phyloP scores from a whole-genome alignment of 352 stramenopile species.

The Phytophthora citrophthora region DNA sequence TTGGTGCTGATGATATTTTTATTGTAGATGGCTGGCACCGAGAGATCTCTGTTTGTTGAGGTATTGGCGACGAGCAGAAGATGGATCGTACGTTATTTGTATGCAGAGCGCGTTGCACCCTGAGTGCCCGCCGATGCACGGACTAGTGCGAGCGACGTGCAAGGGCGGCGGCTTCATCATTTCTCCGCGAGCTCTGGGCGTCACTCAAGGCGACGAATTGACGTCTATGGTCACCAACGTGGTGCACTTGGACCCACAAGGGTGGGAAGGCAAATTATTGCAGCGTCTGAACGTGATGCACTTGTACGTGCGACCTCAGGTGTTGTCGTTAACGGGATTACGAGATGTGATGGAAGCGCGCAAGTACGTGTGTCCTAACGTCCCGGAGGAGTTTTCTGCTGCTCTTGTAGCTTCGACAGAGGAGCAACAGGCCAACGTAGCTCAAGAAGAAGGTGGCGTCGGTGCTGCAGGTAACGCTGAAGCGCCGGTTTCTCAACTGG shows the following conservation, averaged over 20 bases:
- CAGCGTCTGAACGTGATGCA: conserved; percentile 63
- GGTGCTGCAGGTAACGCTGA: conserved; percentile 25
- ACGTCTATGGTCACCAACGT: conserved; percentile 77
- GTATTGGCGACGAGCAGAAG: conserved; percentile 75
- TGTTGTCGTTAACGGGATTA: conserved; percentile 61
- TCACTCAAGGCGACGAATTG: conserved; percentile 49
- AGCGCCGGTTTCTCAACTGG: conserved; percentile 26
- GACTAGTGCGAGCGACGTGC: conserved; percentile 64
- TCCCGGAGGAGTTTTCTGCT: conserved; percentile 64
- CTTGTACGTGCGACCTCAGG: conserved; percentile 63
- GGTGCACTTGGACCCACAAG: conserved; percentile 69
- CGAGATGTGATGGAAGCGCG: conserved; percentile 78
- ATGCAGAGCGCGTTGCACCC: conserved; percentile 78
- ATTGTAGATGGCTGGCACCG: conserved; percentile 63
- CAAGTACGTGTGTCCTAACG: conserved; percentile 78
- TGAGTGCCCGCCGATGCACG: conserved; percentile 70
- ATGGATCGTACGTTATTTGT: conserved; percentile 81
- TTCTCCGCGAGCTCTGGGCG: conserved; percentile 42
- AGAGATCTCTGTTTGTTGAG: conserved; percentile 72
- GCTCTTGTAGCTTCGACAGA: conserved; percentile 45
- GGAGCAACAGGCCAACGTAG: conserved; percentile 23
- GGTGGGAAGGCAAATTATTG: conserved; percentile 72
- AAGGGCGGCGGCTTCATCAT: conserved; percentile 73
- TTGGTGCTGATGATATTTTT: conserved; percentile 7
- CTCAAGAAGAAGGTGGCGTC: conserved; percentile 21